A percentile compares a stretch with the other conserved stretches of the same genome.
These are phyloP conservation scores for Fusarium sublunatum DNA, from an alignment of 2,329 filamentous ascomycete species.

Conservation along the genomic window DNA sequence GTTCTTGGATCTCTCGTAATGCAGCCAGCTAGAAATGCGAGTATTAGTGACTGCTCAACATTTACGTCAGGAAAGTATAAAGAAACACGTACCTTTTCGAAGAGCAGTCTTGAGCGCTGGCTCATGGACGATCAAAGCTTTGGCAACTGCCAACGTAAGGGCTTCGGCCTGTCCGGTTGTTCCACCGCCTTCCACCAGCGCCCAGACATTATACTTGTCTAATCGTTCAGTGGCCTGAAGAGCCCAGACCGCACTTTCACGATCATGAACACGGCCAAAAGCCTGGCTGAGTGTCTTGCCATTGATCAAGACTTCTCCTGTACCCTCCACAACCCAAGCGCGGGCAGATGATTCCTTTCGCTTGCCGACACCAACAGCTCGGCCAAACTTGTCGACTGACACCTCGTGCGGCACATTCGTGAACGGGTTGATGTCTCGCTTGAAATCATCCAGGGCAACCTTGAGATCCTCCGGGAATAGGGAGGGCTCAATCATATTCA, in stretches of 20 bases:
- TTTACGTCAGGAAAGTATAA: conserved; percentile 14
- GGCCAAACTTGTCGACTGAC: conserved; percentile 79
- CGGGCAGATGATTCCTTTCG: conserved; percentile 89
- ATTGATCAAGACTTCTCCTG: conserved; percentile 90
- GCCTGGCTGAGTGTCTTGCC: conserved; percentile 84
- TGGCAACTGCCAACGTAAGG: conserved; percentile 87
- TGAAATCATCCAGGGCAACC: conserved; percentile 74
- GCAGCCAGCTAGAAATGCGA: conserved; percentile 76
- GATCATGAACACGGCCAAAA: conserved; percentile 90
- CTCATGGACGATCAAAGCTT: conserved; percentile 90
- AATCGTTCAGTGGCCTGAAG: conserved; percentile 83
- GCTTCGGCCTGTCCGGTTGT: conserved; percentile 96
- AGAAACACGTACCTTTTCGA: conserved; percentile 78
- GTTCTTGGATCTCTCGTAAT: conserved; percentile 89
- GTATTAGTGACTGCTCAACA: conserved; percentile 55
- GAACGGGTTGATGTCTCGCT: conserved; percentile 78
- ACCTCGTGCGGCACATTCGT: conserved; percentile 71
- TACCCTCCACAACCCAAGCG: conserved; percentile 91
- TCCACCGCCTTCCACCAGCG: conserved; percentile 83
- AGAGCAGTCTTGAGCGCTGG: conserved; percentile 89
- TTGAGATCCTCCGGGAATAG: conserved; percentile 78
- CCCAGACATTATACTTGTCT: conserved; percentile 98
- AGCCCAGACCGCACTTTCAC: conserved; percentile 94
- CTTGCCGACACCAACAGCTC: conserved; percentile 82
- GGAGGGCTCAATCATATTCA: conserved; percentile 86